These are phyloP conservation scores for Pleurotus cornucopiae DNA, from an alignment of 768 basidiomycete species.

Conservation along the genomic window DNA sequence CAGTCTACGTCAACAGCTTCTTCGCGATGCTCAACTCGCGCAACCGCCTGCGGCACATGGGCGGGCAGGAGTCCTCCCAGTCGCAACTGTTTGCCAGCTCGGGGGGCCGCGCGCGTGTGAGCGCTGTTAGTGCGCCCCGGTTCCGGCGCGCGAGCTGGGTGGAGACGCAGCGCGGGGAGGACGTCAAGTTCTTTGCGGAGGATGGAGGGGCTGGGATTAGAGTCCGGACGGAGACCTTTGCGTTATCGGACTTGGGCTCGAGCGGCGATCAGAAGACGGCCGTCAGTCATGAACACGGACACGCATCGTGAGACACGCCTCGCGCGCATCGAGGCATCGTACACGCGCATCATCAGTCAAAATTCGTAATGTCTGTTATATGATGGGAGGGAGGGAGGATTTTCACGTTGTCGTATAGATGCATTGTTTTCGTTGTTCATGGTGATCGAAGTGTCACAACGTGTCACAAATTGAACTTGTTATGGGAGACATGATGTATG, in stretches of 20 bases:
- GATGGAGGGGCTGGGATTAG: not conserved
- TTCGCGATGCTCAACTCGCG: not conserved
- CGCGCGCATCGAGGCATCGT: too few species aligned
- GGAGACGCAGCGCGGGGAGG: not conserved
- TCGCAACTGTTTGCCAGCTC: not conserved
- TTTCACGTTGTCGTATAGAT: too few species aligned
- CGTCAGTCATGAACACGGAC: not conserved
- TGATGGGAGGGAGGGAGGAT: too few species aligned
- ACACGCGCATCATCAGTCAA: too few species aligned
- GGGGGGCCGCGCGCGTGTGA: not conserved
- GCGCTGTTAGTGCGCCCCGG: not conserved
- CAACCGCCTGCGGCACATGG: not conserved
- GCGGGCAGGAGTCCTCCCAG: not conserved
- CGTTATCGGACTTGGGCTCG: not conserved
- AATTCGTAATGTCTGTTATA: too few species aligned
- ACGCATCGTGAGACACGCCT: too few species aligned
- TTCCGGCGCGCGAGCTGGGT: not conserved
- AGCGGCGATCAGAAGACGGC: not conserved
- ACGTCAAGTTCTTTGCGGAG: not conserved
- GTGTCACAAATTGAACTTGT: too few species aligned
- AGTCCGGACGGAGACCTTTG: not conserved
- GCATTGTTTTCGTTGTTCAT: too few species aligned
- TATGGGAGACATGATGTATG: too few species aligned
- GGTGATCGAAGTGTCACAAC: too few species aligned
- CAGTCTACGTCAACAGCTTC: slow-evolving; percentile 3